Conservation (phyloP, 768 basidiomycete genomes). For the Mycena metata region DNA sequence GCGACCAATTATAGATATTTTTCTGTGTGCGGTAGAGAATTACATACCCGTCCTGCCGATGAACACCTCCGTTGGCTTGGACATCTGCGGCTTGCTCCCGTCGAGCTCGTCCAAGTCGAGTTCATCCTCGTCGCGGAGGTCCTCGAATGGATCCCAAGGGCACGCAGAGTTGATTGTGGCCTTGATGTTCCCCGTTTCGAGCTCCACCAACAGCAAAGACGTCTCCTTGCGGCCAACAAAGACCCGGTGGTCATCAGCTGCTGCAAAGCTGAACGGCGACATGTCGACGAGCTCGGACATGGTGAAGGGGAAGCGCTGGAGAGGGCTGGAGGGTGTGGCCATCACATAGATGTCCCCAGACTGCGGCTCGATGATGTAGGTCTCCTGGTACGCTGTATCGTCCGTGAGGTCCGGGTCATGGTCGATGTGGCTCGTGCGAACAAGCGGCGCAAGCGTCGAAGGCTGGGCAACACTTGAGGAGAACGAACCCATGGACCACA, state of each 20-base stretch:
- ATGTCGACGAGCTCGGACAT: conserved; percentile 94
- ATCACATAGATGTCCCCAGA: conserved; percentile 94
- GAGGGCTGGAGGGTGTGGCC: conserved; percentile 72
- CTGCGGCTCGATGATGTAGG: conserved; percentile 96
- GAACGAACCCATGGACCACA: conserved; percentile 91
- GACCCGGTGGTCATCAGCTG: conserved; percentile 73
- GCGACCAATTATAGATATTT: conserved; percentile 24
- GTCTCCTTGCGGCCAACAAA: conserved; percentile 96
- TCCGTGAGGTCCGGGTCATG: conserved; percentile 68
- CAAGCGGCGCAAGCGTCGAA: conserved; percentile 76
- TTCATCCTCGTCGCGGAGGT: conserved; percentile 59
- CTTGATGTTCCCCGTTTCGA: conserved; percentile 86
- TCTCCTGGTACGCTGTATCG: conserved; percentile 72
- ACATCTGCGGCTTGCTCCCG: conserved; percentile 55
- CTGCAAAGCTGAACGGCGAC: conserved; percentile 83
- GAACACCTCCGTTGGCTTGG: conserved; percentile 60
- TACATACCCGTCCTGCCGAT: conserved; percentile 65
- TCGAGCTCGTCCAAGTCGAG: conserved; percentile 74
- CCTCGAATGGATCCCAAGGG: conserved; percentile 79
- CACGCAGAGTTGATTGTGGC: conserved; percentile 82
- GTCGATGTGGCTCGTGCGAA: conserved; percentile 76
- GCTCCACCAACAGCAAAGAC: conserved; percentile 77
- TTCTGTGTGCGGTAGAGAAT: not conserved
- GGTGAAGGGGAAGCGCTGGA: conserved; percentile 91
- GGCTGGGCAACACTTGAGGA: conserved; percentile 57